Evolutionary conservation across 2,329 filamentous ascomycete species (phyloP).

Genomic region (Monosporascus sp.): DNA sequence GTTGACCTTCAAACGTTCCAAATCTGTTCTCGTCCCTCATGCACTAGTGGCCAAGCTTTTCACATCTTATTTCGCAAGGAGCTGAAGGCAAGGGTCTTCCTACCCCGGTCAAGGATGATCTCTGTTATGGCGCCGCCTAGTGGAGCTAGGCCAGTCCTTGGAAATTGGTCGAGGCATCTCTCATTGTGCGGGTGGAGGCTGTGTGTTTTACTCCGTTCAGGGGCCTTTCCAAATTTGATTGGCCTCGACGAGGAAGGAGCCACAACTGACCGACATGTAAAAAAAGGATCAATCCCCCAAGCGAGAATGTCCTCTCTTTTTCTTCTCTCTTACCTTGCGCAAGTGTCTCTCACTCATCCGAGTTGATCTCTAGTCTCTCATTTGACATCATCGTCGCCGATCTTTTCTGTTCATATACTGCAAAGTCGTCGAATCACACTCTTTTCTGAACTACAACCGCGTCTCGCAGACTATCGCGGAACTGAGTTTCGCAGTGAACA

Average conservation of each 20-base stretch:
- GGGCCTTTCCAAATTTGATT: conserved; percentile 4
- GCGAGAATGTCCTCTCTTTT: conserved; percentile 15
- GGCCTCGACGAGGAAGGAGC: background rate
- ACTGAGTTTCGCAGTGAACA: conserved; percentile 31
- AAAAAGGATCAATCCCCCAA: conserved; percentile 17
- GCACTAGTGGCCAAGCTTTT: too few species aligned
- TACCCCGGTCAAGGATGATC: background rate
- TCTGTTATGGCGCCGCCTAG: conserved; percentile 1
- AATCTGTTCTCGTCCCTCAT: too few species aligned
- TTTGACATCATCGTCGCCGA: conserved; percentile 26
- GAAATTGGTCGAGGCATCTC: conserved; percentile 11
- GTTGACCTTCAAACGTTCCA: background rate
- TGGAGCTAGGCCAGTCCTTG: conserved; percentile 16
- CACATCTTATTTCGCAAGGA: too few species aligned
- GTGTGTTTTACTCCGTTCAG: conserved; percentile 7
- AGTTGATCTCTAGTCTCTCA: conserved; percentile 29
- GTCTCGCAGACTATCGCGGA: conserved; percentile 26
- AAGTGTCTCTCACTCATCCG: conserved; percentile 22
- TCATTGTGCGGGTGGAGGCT: conserved; percentile 6
- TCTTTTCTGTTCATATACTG: conserved; percentile 24
- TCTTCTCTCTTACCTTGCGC: conserved; percentile 14
- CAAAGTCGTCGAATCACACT: conserved; percentile 19
- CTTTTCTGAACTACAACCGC: conserved; percentile 17
- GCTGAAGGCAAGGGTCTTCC: background rate
- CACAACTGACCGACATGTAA: conserved; percentile 11